A percentile compares a stretch with the other conserved stretches of the same genome.
These are phyloP conservation scores for Pythium scleroteichum DNA, from an alignment of 352 stramenopile genomes.

Conservation along the genomic window DNA sequence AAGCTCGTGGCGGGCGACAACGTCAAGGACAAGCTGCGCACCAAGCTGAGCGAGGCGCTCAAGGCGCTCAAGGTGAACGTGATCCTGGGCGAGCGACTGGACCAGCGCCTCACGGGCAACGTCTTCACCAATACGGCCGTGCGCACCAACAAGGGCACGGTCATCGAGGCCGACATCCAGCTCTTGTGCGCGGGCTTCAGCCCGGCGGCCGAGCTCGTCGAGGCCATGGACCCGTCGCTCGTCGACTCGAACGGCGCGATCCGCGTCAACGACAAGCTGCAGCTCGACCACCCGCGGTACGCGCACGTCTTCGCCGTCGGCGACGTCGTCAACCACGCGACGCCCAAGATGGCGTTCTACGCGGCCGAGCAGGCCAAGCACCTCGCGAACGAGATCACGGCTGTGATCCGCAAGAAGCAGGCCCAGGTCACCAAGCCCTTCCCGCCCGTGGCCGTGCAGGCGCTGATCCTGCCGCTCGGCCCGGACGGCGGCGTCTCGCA, in stretches of 20 bases:
- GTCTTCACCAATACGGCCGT: slow-evolving; percentile 42
- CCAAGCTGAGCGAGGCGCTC: slow-evolving; percentile 35
- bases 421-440: slow-evolving; percentile 22
- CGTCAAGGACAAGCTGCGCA: slow-evolving; percentile 51
- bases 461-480: slow-evolving; percentile 34
- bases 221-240: slow-evolving; percentile 34
- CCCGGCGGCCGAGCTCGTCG: slow-evolving; percentile 33
- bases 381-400: slow-evolving; percentile 39
- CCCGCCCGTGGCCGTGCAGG: slow-evolving; percentile 37
- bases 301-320: slow-evolving; percentile 54
- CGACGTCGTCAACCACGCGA: slow-evolving; percentile 48
- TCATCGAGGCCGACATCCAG: slow-evolving; percentile 61
- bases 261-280: slow-evolving; percentile 47
- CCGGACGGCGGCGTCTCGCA: slow-evolving; percentile 35
- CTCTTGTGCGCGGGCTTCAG: slow-evolving; percentile 44
- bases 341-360: slow-evolving; percentile 46
- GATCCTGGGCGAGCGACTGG: slow-evolving; percentile 54
- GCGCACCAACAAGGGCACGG: slow-evolving; percentile 48
- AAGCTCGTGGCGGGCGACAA: slow-evolving; percentile 42
- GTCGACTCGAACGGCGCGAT: slow-evolving; percentile 41
- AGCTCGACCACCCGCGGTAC: slow-evolving; percentile 45
- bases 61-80: slow-evolving; percentile 49
- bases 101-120: slow-evolving; percentile 37
- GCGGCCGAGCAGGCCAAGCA: slow-evolving; percentile 45
- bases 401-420: slow-evolving; percentile 43